A percentile compares a stretch with the other conserved stretches of the same genome.
Conservation (phyloP, 805 yeast genomes). For the Yamadazyma sp. region DNA sequence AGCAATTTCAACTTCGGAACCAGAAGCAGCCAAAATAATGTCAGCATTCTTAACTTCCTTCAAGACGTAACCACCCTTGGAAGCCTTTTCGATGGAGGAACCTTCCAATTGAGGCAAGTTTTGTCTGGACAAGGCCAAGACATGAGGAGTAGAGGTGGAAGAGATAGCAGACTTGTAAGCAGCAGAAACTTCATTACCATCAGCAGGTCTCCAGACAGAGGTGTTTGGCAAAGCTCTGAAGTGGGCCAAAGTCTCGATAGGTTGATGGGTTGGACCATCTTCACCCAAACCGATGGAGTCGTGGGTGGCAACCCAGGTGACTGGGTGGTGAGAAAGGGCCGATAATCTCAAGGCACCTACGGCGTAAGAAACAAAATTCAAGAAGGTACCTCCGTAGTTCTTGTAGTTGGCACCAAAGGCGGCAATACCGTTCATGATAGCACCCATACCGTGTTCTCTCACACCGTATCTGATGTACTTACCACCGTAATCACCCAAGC, state of each 20-base stretch:
- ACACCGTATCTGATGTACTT: conserved; percentile 97
- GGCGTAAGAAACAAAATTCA: conserved; percentile 84
- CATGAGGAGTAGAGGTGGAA: conserved; percentile 63
- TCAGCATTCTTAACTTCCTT: conserved; percentile 56
- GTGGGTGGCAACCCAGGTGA: conserved; percentile 85
- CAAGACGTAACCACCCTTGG: conserved; percentile 91
- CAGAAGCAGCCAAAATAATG: conserved; percentile 80
- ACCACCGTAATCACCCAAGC: conserved; percentile 83
- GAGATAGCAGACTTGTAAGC: conserved; percentile 69
- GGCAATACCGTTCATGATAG: conserved; percentile 93
- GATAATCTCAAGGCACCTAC: conserved; percentile 85
- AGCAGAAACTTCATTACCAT: conserved; percentile 85
- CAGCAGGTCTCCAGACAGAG: conserved; percentile 90
- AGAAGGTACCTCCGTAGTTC: conserved; percentile 96
- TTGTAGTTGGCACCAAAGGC: conserved; percentile 85
- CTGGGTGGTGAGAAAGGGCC: conserved; percentile 79
- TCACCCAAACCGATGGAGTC: conserved; percentile 90
- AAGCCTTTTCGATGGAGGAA: conserved; percentile 84
- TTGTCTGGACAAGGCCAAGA: conserved; percentile 80
- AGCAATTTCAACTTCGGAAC: conserved; percentile 86
- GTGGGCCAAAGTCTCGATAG: conserved; percentile 84
- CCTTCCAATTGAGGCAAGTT: conserved; percentile 91
- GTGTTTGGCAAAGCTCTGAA: conserved; percentile 81
- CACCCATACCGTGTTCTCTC: conserved; percentile 99
- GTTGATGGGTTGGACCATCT: conserved; percentile 93